phyloP scores from a whole-genome alignment of 1,139 yeast genomes.

The Diutina mesorugosa region DNA sequence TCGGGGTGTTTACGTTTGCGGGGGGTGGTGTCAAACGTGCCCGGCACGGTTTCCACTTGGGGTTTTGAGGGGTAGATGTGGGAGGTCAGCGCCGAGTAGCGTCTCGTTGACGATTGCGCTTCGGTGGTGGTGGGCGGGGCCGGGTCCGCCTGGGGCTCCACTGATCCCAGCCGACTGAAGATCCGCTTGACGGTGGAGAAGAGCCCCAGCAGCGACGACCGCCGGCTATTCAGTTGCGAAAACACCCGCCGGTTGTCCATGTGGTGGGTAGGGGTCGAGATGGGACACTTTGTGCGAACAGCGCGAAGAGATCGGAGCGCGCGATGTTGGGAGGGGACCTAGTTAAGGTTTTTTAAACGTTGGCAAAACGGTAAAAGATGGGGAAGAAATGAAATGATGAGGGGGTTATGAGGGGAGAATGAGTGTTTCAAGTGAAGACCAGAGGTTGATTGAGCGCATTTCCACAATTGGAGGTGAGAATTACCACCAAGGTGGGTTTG shows the following conservation, averaged over 20 bases:
- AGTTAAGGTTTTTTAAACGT: not conserved
- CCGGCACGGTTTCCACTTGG: not conserved
- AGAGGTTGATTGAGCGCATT: no score
- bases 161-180: not conserved
- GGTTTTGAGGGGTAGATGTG: not conserved
- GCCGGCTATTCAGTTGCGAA: not conserved
- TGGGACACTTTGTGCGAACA: not conserved
- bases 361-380: not conserved
- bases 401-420: not conserved
- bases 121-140: not conserved
- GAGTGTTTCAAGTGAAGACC: no score
- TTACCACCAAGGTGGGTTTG: no score
- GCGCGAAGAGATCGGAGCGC: not conserved
- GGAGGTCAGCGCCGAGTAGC: not conserved
- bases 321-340: not conserved
- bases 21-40: not conserved
- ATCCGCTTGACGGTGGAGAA: conserved; percentile 1
- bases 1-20: not conserved
- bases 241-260: conserved; percentile 3
- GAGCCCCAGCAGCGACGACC: not conserved
- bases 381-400: not conserved
- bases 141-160: not conserved
- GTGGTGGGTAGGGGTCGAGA: not conserved
- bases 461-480: no score
- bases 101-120: not conserved